Evolutionary conservation across 169 alveolate genomes (phyloP).

Genomic region (Plasmodium yoelii): DNA sequence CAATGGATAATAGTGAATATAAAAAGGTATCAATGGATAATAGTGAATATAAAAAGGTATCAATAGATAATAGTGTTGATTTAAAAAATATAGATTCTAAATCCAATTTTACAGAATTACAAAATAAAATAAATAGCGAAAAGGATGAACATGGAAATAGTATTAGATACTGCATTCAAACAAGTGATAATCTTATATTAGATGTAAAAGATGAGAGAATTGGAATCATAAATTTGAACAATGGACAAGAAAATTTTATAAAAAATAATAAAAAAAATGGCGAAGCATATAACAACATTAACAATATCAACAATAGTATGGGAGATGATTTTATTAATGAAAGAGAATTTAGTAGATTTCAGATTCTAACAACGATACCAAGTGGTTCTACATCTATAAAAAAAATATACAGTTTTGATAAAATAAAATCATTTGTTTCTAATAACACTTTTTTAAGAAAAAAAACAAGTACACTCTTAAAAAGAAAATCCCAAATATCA

Average conservation of each 20-base stretch:
- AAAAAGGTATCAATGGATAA: too few relatives aligned
- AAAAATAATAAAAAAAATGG: neutral
- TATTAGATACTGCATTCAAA: neutral
- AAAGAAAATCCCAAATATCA: constrained; percentile 29
- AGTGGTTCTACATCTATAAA: neutral
- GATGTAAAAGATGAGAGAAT: neutral
- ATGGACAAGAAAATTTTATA: neutral
- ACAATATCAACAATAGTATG: neutral
- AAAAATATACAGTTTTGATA: constrained; percentile 42
- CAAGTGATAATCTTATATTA: neutral
- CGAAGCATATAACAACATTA: neutral
- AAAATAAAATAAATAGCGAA: neutral
- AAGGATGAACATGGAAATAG: neutral
- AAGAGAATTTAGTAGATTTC: too few relatives aligned
- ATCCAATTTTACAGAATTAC: too few relatives aligned
- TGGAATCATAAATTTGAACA: neutral
- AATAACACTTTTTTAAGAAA: constrained; percentile 47
- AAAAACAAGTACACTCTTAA: constrained; percentile 15
- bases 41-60: too few relatives aligned
- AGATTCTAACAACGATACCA: neutral
- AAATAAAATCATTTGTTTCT: constrained; percentile 56
- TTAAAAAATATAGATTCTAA: too few relatives aligned
- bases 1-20: too few relatives aligned
- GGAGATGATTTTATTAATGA: neutral
- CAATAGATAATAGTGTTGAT: too few relatives aligned